phyloP scores from a whole-genome alignment of 176 grass and related monocot species.

The Oryza punctata region DNA sequence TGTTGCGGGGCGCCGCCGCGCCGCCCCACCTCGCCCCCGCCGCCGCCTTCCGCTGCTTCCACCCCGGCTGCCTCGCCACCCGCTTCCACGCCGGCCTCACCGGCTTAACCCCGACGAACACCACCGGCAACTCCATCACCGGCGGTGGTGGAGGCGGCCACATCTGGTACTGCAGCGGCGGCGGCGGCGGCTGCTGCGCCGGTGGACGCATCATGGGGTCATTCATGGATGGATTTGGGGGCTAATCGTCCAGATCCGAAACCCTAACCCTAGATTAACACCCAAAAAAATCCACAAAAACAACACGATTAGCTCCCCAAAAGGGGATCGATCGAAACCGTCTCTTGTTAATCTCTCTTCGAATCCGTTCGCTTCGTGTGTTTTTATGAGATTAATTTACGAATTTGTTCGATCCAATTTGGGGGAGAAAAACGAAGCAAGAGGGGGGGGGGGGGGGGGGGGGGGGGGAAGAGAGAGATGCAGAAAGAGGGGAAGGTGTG shows the following conservation, averaged over 20 bases:
- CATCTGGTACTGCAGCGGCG: constrained; percentile 47
- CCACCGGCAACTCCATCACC: constrained; percentile 28
- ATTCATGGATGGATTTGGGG: constrained; percentile 51
- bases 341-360: constrained; percentile 43
- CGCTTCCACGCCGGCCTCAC: constrained; percentile 49
- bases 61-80: constrained; percentile 17
- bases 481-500: constrained; percentile 8
- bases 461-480: not conserved
- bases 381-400: constrained; percentile 52
- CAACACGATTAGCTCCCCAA: constrained; percentile 10
- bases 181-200: constrained; percentile 36
- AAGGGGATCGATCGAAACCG: constrained; percentile 37
- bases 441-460: not conserved
- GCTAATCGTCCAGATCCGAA: constrained; percentile 58
- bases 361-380: constrained; percentile 26
- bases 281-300: constrained; percentile 10
- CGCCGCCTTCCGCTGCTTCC: constrained; percentile 39
- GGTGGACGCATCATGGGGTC: constrained; percentile 80
- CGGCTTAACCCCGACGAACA: constrained; percentile 28
- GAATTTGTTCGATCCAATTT: constrained; percentile 52
- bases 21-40: constrained; percentile 42
- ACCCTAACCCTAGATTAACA: constrained; percentile 56
- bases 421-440: constrained; percentile 3
- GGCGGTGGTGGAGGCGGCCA: constrained; percentile 1
- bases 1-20: constrained; percentile 87